Percentiles rank a stretch among this genome's conserved stretches.
phyloP scores from a whole-genome alignment of 495 filamentous ascomycete genomes.

The Aspergillus egyptiacus region DNA sequence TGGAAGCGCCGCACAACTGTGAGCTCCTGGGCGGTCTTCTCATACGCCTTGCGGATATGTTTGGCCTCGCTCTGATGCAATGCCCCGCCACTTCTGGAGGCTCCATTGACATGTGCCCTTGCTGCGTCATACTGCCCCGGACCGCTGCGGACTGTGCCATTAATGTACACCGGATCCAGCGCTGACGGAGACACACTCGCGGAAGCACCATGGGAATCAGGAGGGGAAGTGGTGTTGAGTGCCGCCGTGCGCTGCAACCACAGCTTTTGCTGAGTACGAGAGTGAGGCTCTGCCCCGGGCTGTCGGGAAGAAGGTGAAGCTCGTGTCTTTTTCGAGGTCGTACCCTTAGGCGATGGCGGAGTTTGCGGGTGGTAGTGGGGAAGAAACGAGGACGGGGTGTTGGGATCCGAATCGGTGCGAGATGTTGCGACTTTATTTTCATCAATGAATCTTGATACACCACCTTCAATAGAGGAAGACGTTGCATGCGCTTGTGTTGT shows the following conservation, averaged over 20 bases:
- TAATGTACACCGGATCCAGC: constrained; percentile 32
- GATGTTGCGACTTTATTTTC: constrained; percentile 31
- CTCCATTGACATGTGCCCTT: constrained; percentile 31
- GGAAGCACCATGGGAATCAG: constrained; percentile 35
- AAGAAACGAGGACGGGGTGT: constrained; percentile 44
- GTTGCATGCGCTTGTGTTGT: constrained; percentile 30
- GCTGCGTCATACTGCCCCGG: constrained; percentile 29
- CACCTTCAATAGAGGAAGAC: constrained; percentile 45
- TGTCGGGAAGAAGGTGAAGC: constrained; percentile 34
- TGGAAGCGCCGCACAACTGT: constrained; percentile 42
- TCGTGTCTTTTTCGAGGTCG: constrained; percentile 16
- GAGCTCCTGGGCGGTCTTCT: constrained; percentile 39
- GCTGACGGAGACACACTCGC: constrained; percentile 26
- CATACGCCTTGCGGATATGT: constrained; percentile 41
- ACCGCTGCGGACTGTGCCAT: constrained; percentile 22
- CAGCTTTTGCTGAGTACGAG: constrained; percentile 44
- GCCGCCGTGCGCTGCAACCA: constrained; percentile 46
- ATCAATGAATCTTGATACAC: constrained; percentile 42
- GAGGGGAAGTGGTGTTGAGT: constrained; percentile 44
- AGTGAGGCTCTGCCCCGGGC: constrained; percentile 33
- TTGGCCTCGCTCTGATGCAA: constrained; percentile 37
- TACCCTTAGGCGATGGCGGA: constrained; percentile 34
- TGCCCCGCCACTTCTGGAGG: constrained; percentile 22
- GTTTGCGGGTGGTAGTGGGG: constrained; percentile 45
- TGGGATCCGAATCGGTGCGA: constrained; percentile 43